Evolutionary conservation across 176 grass and related monocot species (phyloP), one percentile per base, ranked within the genome.

Genomic region (Oropetium thomaeum): DNA sequence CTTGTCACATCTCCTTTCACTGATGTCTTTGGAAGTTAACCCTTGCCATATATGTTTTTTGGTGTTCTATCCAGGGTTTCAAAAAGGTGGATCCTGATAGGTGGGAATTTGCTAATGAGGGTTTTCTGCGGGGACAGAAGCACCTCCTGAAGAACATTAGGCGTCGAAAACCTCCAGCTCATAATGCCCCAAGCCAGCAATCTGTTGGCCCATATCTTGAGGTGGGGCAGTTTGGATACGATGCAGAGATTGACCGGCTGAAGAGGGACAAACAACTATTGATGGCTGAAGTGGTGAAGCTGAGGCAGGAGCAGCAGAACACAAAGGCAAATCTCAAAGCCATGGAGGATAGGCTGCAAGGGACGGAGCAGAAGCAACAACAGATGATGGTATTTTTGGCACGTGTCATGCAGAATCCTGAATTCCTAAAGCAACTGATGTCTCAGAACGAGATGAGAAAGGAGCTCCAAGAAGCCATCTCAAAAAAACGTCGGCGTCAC

Each of bases 71-170:
- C 54, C 79, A 98, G 95, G 95, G 95, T 68, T 98, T 98, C 67
- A 98, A 84, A 80, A 98, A 98, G 74, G 84, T 98, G 62, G 89
- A 98, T 83, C 95, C 91, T 47, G 95, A 98, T 64, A 76, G 74
- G 26, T 98, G 95, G 95, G 95, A 98, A 79, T 98, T 98, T 72
- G 91, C 95, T 14, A 98, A 92, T 22, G 95, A 94, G 69, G 79
- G 86, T 15, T 98, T 98, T 44, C 63, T 98, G 20, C 88, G 95
- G 58, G 88, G 90, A 74, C 95, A 92, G 64, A 91, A 73, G 58
- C 95, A 92, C 22, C 91, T 98, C 32, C 85, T 98, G 42, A 98
- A 90, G 85, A 89, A 83, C 67, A 92, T 94, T 41, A 94, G 76
- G 71, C 92, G 95, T 75, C 75, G 95, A 71, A 92, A 83, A 62